phyloP scores from a whole-genome alignment of 2,329 filamentous ascomycete species.

The Colletotrichum sp. region DNA sequence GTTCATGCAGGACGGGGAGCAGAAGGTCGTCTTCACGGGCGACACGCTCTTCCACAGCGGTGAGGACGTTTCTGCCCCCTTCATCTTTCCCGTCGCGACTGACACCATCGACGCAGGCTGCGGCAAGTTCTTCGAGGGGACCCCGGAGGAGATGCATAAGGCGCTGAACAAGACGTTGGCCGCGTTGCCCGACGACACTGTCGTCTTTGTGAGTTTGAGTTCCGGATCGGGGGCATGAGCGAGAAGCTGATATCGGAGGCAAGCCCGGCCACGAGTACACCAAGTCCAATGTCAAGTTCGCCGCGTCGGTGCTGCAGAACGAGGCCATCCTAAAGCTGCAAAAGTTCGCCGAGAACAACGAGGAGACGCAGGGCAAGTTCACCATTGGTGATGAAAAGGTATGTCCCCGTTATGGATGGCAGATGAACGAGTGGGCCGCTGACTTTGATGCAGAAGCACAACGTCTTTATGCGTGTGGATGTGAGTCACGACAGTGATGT shows the following conservation, averaged over 20 bases:
- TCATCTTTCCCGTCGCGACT: not conserved
- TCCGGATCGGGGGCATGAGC: too few relatives aligned
- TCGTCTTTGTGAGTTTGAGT: conserved; percentile 75
- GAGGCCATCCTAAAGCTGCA: conserved; percentile 79
- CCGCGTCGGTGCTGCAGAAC: conserved; percentile 74
- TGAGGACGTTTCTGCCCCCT: conserved; percentile 37
- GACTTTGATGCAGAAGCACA: conserved; percentile 71
- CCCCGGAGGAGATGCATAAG: conserved; percentile 86
- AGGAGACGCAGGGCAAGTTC: conserved; percentile 92
- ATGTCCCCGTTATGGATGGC: not conserved
- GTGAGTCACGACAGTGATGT: conserved; percentile 49
- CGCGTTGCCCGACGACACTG: conserved; percentile 84
- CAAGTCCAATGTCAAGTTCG: conserved; percentile 94
- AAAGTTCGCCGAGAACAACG: conserved; percentile 77
- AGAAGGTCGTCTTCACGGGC: conserved; percentile 87
- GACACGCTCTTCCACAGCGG: conserved; percentile 96
- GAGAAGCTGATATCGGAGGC: not conserved
- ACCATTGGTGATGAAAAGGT: conserved; percentile 98
- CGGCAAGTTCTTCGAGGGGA: conserved; percentile 95
- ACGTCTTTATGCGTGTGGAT: conserved; percentile 92
- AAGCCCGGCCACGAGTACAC: conserved; percentile 97
- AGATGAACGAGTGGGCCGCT: not conserved
- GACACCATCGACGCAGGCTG: conserved; percentile 64
- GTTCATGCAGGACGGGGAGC: conserved; percentile 80
- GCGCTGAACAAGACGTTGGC: conserved; percentile 88